Base-by-base conservation (phyloP, 1,139 yeast species). In the Yamadazyma triangularis region DNA sequence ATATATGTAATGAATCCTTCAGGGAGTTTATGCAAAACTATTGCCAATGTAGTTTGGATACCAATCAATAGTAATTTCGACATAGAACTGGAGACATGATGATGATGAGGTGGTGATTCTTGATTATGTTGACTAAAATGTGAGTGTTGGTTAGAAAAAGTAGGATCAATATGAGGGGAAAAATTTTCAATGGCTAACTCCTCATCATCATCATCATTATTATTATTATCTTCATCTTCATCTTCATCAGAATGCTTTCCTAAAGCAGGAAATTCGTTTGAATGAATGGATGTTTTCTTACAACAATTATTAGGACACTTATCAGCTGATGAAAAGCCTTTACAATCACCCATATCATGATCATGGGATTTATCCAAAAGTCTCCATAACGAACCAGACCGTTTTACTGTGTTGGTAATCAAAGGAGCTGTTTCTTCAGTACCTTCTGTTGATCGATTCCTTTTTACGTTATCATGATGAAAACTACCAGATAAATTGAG, bases 1-100 rank as follows among this genome's bases (percentile, higher is more conserved):
- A 89, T 77, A 52, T 73, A 91, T 24, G 94, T 83, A 33, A 91
- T 77, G 47, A 91, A 85, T 0, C 98, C 98, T 57, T 91, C 98
- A 0, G 98, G 98, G 21, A 91, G 67, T 53, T 91, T 89, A 58
- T 91, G 98, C 24, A 91, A 60, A 1, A 95, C 76, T 23, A 91
- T 77, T 0, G 95, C 97, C 33, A 89, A 56, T 3, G 93, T 79
- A 0, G 97, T 91, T 56, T 91, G 96, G 18, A 89, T 56, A 4
- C 96, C 96, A 34, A 91, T 87, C 10, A 95, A 75, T 16, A 89
- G 59, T 13, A 91, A 60, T 37, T 87, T 72, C 0, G 95, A 81
- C 12, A 82, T 60, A 2, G 93, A 87, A 0, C 95, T 80, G 32
- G 77, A 78, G 9, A 86, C 71, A 48, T 84, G 89, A 49, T 85